phyloP scores from a whole-genome alignment of 1,284 basidiomycete species.

The Golubevia sp. region DNA sequence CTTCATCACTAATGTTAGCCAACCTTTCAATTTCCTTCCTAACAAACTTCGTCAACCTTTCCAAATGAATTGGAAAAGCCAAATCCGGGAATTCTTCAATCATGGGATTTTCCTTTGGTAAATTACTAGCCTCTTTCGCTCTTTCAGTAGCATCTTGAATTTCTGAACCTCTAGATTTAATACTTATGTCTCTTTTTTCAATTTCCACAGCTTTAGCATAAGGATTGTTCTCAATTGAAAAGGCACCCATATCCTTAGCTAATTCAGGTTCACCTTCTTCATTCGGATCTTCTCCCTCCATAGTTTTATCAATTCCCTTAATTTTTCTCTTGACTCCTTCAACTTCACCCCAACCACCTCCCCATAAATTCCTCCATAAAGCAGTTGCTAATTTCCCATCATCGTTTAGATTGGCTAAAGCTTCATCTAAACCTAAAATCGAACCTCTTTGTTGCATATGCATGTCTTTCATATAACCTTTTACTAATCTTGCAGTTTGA shows the following conservation, averaged over 20 bases:
- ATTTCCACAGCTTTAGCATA: conserved; percentile 22
- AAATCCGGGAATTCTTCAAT: conserved; percentile 68
- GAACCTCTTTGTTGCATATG: conserved; percentile 90
- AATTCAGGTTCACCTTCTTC: conserved; percentile 65
- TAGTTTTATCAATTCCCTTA: conserved; percentile 25
- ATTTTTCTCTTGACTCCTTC: conserved; percentile 62
- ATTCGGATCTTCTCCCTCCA: conserved; percentile 44
- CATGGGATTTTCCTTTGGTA: conserved; percentile 24
- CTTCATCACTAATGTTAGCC: conserved; percentile 73
- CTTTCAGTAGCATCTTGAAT: conserved; percentile 10
- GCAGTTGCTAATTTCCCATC: conserved; percentile 77
- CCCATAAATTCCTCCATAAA: conserved; percentile 88
- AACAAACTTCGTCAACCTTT: conserved; percentile 75
- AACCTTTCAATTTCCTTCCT: conserved; percentile 77
- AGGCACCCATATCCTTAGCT: not conserved
- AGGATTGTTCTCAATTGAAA: conserved; percentile 5
- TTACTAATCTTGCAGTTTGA: conserved; percentile 76
- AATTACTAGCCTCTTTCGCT: conserved; percentile 3
- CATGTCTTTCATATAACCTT: conserved; percentile 84
- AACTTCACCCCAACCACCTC: conserved; percentile 63
- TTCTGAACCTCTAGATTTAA: conserved; percentile 13
- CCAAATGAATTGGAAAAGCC: conserved; percentile 68
- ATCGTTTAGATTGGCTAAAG: conserved; percentile 72
- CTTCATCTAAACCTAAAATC: conserved; percentile 79
- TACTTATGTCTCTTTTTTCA: conserved; percentile 13